phyloP scores from a whole-genome alignment of 371 early-diverging fungal genomes.

The Mucor piriformis region DNA sequence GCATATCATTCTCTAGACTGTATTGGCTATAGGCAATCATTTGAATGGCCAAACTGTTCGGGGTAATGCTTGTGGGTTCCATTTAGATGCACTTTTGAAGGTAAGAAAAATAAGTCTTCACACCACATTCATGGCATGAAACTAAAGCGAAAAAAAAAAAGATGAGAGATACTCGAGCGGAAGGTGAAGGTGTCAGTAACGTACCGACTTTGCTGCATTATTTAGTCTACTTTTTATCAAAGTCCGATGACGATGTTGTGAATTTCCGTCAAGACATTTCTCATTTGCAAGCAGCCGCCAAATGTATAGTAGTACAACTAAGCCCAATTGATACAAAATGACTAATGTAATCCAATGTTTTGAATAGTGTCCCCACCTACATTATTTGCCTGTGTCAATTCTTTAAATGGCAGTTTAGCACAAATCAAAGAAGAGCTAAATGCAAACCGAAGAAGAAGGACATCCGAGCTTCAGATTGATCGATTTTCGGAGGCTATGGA shows the following conservation, averaged over 20 bases:
- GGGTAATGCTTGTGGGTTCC: conserved; percentile 84
- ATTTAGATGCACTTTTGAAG: conserved; percentile 70
- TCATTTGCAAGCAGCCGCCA: conserved; percentile 70
- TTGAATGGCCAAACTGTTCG: conserved; percentile 79
- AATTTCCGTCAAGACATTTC: conserved; percentile 71
- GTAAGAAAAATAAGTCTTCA: conserved; percentile 31
- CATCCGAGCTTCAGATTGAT: conserved; percentile 56
- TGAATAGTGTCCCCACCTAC: conserved; percentile 63
- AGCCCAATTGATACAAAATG: not conserved
- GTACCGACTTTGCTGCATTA: conserved; percentile 79
- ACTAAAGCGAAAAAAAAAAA: conserved; percentile 18
- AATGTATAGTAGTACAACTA: conserved; percentile 38
- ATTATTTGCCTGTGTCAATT: conserved; percentile 62
- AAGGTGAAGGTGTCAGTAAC: conserved; percentile 55
- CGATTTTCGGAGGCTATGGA: conserved; percentile 70
- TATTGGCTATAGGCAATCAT: conserved; percentile 82
- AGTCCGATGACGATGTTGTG: conserved; percentile 60
- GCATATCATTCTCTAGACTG: conserved; percentile 37
- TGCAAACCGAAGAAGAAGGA: conserved; percentile 29
- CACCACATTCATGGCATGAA: not conserved
- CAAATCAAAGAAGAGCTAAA: conserved; percentile 64
- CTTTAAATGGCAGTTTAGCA: conserved; percentile 57
- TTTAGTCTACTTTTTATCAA: conserved; percentile 65
- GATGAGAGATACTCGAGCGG: conserved; percentile 74
- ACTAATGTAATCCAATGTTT: not conserved